Evolutionary conservation across 768 basidiomycete species (phyloP).

Genomic region (Hypholoma sublateritium): DNA sequence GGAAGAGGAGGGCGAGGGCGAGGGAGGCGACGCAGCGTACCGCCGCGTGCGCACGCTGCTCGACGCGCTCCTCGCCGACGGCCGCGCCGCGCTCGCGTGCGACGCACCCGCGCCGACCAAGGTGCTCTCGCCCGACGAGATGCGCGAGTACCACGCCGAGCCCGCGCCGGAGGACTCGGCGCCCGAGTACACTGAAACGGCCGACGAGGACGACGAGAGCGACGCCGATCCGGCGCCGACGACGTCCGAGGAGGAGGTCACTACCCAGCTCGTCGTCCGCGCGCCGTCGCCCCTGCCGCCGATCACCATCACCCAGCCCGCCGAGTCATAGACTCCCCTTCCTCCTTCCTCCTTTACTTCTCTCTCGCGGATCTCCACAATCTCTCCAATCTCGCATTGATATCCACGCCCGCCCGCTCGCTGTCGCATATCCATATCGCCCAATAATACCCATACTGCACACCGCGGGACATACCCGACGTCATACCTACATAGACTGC

Average conservation of each 20-base stretch:
- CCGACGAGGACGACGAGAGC: not conserved
- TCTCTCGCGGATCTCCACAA: not conserved
- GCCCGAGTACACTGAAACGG: slow-evolving; percentile 1
- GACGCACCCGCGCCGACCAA: slow-evolving; percentile 40
- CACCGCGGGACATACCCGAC: no score
- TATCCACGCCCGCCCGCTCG: not conserved
- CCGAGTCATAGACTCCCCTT: slow-evolving; percentile 13
- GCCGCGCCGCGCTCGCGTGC: slow-evolving; percentile 60
- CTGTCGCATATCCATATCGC: not conserved
- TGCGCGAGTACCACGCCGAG: slow-evolving; percentile 55
- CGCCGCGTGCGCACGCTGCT: slow-evolving; percentile 62
- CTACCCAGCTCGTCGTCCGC: slow-evolving; percentile 28
- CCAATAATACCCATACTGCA: not conserved
- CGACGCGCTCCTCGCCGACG: slow-evolving; percentile 59
- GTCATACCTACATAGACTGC: no score
- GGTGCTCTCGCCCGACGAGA: slow-evolving; percentile 73
- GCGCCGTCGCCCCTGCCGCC: slow-evolving; percentile 34
- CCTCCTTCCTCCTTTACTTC: not conserved
- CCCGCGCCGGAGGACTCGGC: slow-evolving; percentile 21
- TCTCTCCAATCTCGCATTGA: not conserved
- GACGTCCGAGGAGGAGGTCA: slow-evolving; percentile 43
- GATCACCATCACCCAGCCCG: slow-evolving; percentile 37
- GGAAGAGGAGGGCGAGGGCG: slow-evolving; percentile 35
- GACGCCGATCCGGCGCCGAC: slow-evolving; percentile 4
- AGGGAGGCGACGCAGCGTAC: slow-evolving; percentile 55